Evolutionary conservation across 169 alveolate species (phyloP).

Genomic region (Plasmodium relictum): DNA sequence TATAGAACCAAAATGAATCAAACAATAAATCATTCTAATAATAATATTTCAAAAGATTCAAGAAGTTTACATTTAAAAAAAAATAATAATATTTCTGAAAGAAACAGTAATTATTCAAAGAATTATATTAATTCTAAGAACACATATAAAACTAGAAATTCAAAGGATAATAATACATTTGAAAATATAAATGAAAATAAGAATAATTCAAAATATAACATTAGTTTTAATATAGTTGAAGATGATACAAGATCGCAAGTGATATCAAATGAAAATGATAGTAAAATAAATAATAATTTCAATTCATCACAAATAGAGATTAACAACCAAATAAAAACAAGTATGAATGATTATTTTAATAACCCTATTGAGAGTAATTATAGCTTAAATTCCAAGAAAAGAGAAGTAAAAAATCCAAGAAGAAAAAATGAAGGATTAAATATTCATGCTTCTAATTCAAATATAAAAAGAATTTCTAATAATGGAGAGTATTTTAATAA

Average conservation of each 20-base stretch:
- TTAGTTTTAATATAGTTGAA: neutral
- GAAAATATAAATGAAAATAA: neutral
- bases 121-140: neutral
- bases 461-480: no score
- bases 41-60: neutral
- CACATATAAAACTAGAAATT: neutral
- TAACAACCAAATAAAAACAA: neutral
- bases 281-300: neutral
- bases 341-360: neutral
- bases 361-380: no score
- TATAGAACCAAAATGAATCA: neutral
- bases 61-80: neutral
- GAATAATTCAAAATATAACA: neutral
- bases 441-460: no score
- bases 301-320: neutral
- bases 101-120: neutral
- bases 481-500: neutral
- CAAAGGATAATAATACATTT: neutral
- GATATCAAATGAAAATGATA: no score
- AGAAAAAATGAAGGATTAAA: no score
- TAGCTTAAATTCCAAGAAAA: no score
- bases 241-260: neutral
- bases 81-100: neutral
- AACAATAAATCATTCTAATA: neutral
- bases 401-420: no score